Conservation (phyloP, 768 basidiomycete genomes). For the Agaricus subrufescens region DNA sequence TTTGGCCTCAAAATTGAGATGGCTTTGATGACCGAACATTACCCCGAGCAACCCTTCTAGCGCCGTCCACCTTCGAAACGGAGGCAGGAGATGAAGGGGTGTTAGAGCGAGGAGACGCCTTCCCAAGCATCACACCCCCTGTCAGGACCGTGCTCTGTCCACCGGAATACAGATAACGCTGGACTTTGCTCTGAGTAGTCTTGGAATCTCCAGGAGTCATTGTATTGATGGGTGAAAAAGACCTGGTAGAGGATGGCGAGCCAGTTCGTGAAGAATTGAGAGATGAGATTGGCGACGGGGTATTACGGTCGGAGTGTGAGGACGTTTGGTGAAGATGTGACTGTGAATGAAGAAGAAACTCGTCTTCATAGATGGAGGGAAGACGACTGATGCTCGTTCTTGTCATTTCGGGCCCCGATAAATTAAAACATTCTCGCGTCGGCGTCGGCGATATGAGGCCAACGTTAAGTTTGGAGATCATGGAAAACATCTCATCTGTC, state of each 20-base stretch:
- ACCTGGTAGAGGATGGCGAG: constrained; percentile 36
- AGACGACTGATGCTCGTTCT: constrained; percentile 13
- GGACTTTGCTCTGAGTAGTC: constrained; percentile 21
- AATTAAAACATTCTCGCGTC: constrained; percentile 23
- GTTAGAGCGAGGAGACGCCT: too few relatives aligned
- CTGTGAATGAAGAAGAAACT: background rate
- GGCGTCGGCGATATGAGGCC: constrained; percentile 30
- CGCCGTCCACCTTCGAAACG: too few relatives aligned
- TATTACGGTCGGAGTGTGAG: background rate
- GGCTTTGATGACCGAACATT: too few relatives aligned
- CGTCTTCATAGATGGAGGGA: constrained; percentile 11
- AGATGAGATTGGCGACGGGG: constrained; percentile 8
- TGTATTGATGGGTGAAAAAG: constrained; percentile 15
- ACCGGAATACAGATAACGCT: constrained; percentile 37
- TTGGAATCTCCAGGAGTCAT: constrained; percentile 10
- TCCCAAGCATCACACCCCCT: constrained; percentile 42
- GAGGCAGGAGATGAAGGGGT: too few relatives aligned
- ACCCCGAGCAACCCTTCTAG: too few relatives aligned
- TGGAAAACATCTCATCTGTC: constrained; percentile 31
- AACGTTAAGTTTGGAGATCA: constrained; percentile 23
- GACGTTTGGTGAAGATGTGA: constrained; percentile 14
- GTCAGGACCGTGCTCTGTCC: constrained; percentile 39
- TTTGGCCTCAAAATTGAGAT: too few relatives aligned
- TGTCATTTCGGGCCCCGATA: constrained; percentile 8
- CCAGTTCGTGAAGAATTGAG: constrained; percentile 31